A percentile compares a stretch with the other conserved stretches of the same genome.
phyloP scores from a whole-genome alignment of 179 eudicot genomes.

The Camellia oleifera region DNA sequence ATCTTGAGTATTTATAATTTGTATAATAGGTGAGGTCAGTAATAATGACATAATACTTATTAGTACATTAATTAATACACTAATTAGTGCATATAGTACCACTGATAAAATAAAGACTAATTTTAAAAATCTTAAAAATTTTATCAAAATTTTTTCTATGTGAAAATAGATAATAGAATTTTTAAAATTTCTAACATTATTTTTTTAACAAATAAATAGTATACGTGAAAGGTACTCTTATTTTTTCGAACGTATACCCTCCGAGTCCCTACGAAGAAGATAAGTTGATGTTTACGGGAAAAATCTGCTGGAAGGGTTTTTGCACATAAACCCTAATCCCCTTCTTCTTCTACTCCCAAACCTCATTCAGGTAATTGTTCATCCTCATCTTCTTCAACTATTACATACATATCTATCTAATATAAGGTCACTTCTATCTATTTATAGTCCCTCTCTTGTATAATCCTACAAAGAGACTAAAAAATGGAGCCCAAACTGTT shows the following conservation, averaged over 20 bases:
- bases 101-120: background rate
- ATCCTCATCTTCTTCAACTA: constrained; percentile 8
- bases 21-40: no score
- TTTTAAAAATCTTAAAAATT: background rate
- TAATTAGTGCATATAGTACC: no score
- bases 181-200: no score
- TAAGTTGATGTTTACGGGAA: background rate
- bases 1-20: no score
- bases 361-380: constrained; percentile 6
- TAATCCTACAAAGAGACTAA: background rate
- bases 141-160: no score
- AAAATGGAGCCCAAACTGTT: constrained; percentile 59
- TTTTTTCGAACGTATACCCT: background rate
- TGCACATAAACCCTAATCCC: constrained; percentile 19
- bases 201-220: no score
- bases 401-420: background rate
- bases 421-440: background rate
- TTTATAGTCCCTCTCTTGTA: background rate
- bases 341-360: constrained; percentile 10
- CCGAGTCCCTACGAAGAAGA: background rate
- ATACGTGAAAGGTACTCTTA: background rate
- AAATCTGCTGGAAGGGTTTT: constrained; percentile 11
- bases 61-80: no score
- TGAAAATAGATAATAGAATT: no score
- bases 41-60: no score